Conservation (phyloP, 139 green algal species). For the Asterochloris erici region DNA sequence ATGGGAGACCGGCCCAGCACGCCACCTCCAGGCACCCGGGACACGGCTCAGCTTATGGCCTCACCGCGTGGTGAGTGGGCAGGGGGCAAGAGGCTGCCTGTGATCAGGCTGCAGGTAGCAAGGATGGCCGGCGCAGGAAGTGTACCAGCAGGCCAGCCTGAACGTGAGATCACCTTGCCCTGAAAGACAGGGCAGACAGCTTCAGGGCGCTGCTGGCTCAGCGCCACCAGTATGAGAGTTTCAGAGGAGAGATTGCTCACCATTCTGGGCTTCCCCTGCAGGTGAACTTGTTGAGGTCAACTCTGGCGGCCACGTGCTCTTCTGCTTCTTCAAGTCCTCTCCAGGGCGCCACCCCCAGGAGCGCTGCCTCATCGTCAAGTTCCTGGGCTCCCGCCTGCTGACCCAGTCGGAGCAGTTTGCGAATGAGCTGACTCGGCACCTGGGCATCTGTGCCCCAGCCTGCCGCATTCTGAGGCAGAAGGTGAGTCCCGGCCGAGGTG, state of each 20-base stretch:
- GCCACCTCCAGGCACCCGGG: not conserved
- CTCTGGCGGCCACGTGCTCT: slow-evolving; percentile 70
- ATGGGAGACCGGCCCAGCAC: not conserved
- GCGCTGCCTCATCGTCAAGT: slow-evolving; percentile 65
- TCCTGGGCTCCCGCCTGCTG: slow-evolving; percentile 48
- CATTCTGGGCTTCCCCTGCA: not conserved
- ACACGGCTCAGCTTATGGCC: not conserved
- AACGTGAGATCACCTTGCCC: too few relatives aligned
- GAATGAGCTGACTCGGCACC: slow-evolving; percentile 68
- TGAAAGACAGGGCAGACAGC: too few relatives aligned
- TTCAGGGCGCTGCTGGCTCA: too few relatives aligned
- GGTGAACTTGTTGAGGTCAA: slow-evolving; percentile 66
- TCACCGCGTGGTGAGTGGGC: slow-evolving; percentile 17
- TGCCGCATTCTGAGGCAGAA: slow-evolving; percentile 65
- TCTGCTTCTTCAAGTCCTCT: slow-evolving; percentile 62
- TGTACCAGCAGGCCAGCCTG: too few relatives aligned
- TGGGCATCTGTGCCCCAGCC: slow-evolving; percentile 60
- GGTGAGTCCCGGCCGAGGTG: not conserved
- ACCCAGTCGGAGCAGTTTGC: slow-evolving; percentile 78
- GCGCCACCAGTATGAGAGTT: not conserved
- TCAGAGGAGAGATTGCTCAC: not conserved
- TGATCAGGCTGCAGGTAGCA: too few relatives aligned
- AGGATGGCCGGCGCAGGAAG: too few relatives aligned
- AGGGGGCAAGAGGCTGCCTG: too few relatives aligned
- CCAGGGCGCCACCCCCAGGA: slow-evolving; percentile 7